These are phyloP conservation scores for Rosellinia necatrix DNA, from an alignment of 2,329 filamentous ascomycete genomes.

Conservation along the genomic window DNA sequence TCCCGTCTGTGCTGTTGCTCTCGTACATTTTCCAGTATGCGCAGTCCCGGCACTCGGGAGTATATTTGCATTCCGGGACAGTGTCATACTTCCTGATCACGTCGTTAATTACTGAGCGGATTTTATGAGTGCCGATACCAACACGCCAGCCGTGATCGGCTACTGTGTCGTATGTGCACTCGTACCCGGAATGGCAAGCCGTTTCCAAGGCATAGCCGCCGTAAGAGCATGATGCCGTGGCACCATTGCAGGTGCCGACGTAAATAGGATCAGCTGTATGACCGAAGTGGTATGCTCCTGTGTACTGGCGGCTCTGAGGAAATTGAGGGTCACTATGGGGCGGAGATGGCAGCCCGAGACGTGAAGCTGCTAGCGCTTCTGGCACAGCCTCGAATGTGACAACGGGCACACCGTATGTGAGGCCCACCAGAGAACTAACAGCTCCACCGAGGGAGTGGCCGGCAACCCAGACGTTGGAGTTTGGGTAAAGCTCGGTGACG, in stretches of 20 bases:
- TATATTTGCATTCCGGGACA: constrained; percentile 76
- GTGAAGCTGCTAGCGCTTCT: constrained; percentile 82
- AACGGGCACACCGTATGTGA: constrained; percentile 89
- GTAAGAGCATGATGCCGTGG: constrained; percentile 85
- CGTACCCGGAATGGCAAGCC: constrained; percentile 84
- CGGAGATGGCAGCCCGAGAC: constrained; percentile 83
- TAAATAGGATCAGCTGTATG: constrained; percentile 96
- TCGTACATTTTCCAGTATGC: constrained; percentile 93
- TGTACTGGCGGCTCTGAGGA: constrained; percentile 72
- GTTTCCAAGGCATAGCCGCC: constrained; percentile 94
- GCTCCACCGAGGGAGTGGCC: constrained; percentile 93
- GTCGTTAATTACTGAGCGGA: constrained; percentile 83
- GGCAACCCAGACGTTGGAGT: constrained; percentile 83
- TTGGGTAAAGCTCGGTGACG: constrained; percentile 84
- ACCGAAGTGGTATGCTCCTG: constrained; percentile 87
- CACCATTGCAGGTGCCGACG: constrained; percentile 90
- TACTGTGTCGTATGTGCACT: constrained; percentile 93
- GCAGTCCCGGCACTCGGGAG: constrained; percentile 85
- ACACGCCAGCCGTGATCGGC: constrained; percentile 90
- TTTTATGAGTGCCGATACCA: constrained; percentile 88
- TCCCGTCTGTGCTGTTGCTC: constrained; percentile 85
- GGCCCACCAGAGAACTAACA: constrained; percentile 82
- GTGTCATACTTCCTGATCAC: constrained; percentile 82
- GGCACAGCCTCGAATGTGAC: constrained; percentile 93
- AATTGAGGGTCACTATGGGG: constrained; percentile 74